Evolutionary conservation across 164 flowering plant genomes (phyloP).

Genomic region (Dillenia suffruticosa): DNA sequence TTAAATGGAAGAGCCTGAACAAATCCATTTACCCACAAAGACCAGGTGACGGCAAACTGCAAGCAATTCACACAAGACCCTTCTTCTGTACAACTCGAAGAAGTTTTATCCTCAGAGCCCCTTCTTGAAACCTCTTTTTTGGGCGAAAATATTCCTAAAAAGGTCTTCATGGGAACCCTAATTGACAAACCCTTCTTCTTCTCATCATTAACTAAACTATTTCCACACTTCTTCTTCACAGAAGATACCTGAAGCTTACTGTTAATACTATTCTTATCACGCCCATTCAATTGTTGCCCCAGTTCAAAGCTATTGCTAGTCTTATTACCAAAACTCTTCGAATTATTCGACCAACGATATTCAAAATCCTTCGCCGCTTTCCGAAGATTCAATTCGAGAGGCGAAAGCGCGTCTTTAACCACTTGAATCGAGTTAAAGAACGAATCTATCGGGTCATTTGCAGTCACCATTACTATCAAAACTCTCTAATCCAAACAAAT

Average conservation of each 20-base stretch:
- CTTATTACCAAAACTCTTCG: conserved; percentile 14
- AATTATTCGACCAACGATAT: conserved; percentile 30
- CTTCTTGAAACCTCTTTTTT: conserved; percentile 19
- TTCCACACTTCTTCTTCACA: conserved; percentile 33
- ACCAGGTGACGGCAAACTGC: conserved; percentile 69
- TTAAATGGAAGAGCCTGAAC: conserved; percentile 63
- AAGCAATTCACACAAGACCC: conserved; percentile 61
- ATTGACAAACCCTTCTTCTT: conserved; percentile 42
- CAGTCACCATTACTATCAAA: conserved; percentile 37
- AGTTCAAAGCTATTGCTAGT: neutral
- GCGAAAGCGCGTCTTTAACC: conserved; percentile 58
- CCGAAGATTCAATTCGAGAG: conserved; percentile 61
- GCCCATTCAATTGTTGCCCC: conserved; percentile 12
- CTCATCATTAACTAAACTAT: conserved; percentile 35
- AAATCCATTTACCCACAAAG: conserved; percentile 49
- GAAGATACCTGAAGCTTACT: conserved; percentile 14
- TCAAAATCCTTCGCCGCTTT: conserved; percentile 71
- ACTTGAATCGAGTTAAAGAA: conserved; percentile 61
- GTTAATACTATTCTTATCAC: conserved; percentile 8
- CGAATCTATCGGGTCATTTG: conserved; percentile 70
- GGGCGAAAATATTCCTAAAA: conserved; percentile 44
- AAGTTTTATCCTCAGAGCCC: conserved; percentile 30
- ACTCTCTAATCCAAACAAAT: neutral
- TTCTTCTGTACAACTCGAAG: conserved; percentile 22
- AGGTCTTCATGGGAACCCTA: conserved; percentile 45